Base-by-base conservation (phyloP, 2,329 filamentous ascomycete genomes). In the Fusarium udum region DNA sequence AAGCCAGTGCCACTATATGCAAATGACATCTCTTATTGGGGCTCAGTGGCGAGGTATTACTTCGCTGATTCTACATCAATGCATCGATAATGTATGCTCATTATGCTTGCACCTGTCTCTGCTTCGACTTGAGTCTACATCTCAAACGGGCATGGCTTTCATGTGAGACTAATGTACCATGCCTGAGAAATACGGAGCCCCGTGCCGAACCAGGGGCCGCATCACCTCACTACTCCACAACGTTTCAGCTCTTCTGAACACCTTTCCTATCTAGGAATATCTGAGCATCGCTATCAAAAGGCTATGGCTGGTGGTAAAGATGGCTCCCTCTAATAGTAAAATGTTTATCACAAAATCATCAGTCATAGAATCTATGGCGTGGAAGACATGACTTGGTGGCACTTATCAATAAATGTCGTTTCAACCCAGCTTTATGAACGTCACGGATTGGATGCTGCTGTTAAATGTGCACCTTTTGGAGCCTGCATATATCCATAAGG, bases 201-300 rank as follows among this genome's bases (percentile, higher is more conserved):
- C 61, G 51, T 28, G 42, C 70, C 39, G 53, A 70, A 57, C 66
- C 49, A 61, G 59, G 62, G 65, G 57, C 45, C 34, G 55, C 52
- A 66, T 64, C 57, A 58, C 62, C 61, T 60, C 55, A 26, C 37
- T 56, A 61, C 74, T 58, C 76, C 75, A 75, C 73, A 52, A 20
- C 48, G 76, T 78, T 78, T 78, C 76, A 78, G 55, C 43, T 69
- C 57, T 26, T 57, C 45, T 49, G 7, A 18, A 11, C 61, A 57
- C 75, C 57, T 76, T 78, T 71, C 75, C 75, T 59, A 31, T 61
- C 48, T 64, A 37, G 51, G 62, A 69, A 22, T 24, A 55, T 31
- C 40, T 42, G 20, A 15, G 22, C n/a, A 31, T 36, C 31, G 36
- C 22, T 45, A 56, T 20, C 39, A 48, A 37, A 37, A 49, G 53